A percentile compares a stretch with the other conserved stretches of the same genome.
phyloP scores from a whole-genome alignment of 768 basidiomycete genomes.

The Macrolepiota dolichaula region DNA sequence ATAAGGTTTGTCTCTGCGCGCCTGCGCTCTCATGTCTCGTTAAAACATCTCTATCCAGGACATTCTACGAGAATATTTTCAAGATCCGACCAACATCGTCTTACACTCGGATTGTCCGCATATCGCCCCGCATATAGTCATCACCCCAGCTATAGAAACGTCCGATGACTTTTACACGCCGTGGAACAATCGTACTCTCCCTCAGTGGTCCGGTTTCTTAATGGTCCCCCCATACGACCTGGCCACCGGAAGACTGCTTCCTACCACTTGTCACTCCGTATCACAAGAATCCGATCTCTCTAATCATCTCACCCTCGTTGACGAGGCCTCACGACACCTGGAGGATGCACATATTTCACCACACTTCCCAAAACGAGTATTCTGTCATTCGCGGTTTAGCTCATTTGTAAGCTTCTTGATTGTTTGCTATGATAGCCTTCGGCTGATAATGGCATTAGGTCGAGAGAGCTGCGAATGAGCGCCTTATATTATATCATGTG shows the following conservation, averaged over 20 bases:
- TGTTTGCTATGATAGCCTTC: background rate
- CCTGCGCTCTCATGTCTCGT: background rate
- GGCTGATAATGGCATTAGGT: conserved; percentile 15
- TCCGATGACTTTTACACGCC: conserved; percentile 31
- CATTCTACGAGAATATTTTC: conserved; percentile 22
- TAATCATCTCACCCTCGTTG: background rate
- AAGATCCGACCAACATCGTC: conserved; percentile 33
- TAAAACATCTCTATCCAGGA: conserved; percentile 20
- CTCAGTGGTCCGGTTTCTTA: conserved; percentile 32
- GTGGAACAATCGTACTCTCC: conserved; percentile 32
- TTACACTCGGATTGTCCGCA: conserved; percentile 40
- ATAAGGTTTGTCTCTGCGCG: conserved; percentile 8
- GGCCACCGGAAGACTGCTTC: conserved; percentile 13
- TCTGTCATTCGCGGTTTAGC: conserved; percentile 28
- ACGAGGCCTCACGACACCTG: background rate
- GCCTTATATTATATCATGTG: conserved; percentile 27
- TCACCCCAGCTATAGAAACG: conserved; percentile 41
- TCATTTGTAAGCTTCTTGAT: conserved; percentile 20
- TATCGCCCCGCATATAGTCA: conserved; percentile 47
- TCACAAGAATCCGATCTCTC: background rate
- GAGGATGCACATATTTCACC: background rate
- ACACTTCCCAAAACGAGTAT: conserved; percentile 20
- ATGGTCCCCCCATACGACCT: conserved; percentile 27
- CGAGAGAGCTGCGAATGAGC: conserved; percentile 20
- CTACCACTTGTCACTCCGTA: background rate